Base-by-base conservation (phyloP, 306 rosid species). In the Trichosanthes truncata region DNA sequence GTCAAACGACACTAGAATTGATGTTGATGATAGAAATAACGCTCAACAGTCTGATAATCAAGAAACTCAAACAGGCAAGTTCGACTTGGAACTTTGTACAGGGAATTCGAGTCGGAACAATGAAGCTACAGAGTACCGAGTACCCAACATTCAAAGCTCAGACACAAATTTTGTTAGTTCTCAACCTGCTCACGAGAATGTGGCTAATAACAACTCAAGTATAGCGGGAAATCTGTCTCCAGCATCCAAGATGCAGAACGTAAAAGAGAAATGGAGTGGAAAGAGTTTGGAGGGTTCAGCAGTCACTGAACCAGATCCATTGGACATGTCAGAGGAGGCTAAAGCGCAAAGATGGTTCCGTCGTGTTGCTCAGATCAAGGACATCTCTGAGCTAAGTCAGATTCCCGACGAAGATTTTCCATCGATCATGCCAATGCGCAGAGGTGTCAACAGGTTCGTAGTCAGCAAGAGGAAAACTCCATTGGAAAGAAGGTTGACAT, bases 321-420 rank as follows among this genome's bases (percentile, higher is more conserved):
- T 93, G 79, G 99, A 95, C 84, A 90, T 95, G 98, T 95, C 99
- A 13, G 99, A 95, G 88, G 99, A 93, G 85, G 99, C 99, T 40
- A 95, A 95, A 84, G 99, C 98, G 0, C 94, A 91, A 89, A 87
- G 99, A 84, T 93, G 99, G 99, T 95, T 95, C 84, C 90, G 96
- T 14, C 94, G 98, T 0, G 98, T 91, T 55, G 96, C 99, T 4
- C 99, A 93, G 82, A 95, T 95, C 38, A 93, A 93, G 85, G 99
- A 95, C 85, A 91, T 95, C 69, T 93, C 99, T 6, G 99, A 95
- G 87, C 88, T 95, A 80, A 93, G 99, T 80, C 93, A 95, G 88
- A 93, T 95, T 83, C 99, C 99, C 0, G 99, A 93, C 35, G 99
- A 95, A 84, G 99, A 95, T 86, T 95, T 95, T 85, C 99, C 99